phyloP scores from a whole-genome alignment of 2,329 filamentous ascomycete species.

The Beauveria bassiana region DNA sequence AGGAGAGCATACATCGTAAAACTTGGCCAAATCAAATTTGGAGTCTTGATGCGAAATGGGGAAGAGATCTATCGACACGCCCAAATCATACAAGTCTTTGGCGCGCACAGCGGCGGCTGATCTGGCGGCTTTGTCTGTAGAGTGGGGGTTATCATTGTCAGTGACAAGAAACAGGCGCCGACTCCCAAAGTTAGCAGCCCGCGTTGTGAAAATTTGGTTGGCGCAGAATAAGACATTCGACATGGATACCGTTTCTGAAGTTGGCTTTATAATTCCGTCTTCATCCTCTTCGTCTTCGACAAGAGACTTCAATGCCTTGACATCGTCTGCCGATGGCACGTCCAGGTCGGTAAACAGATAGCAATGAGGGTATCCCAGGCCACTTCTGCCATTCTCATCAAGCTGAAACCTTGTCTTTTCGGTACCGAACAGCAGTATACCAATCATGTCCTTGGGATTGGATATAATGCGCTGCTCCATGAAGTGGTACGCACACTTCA shows the following conservation, averaged over 20 bases:
- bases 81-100: constrained; percentile 90
- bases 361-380: constrained; percentile 75
- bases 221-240: constrained; percentile 88
- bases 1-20: constrained; percentile 67
- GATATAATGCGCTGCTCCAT: constrained; percentile 99
- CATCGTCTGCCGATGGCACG: constrained; percentile 77
- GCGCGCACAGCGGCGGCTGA: constrained; percentile 77
- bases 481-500: constrained; percentile 89
- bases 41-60: constrained; percentile 67
- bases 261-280: constrained; percentile 60
- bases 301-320: constrained; percentile 68
- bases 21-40: constrained; percentile 73
- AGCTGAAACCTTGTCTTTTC: constrained; percentile 73
- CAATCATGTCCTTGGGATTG: constrained; percentile 95
- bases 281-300: constrained; percentile 72
- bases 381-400: constrained; percentile 51
- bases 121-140: constrained; percentile 60
- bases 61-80: constrained; percentile 86
- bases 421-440: constrained; percentile 85
- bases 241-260: constrained; percentile 67
- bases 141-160: constrained; percentile 82
- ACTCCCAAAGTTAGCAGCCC: constrained; percentile 88
- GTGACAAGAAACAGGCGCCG: constrained; percentile 92
- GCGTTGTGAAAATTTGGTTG: constrained; percentile 94
- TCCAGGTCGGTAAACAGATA: constrained; percentile 87